These are phyloP conservation scores for Spergularia marina DNA, from an alignment of 148 eudicot genomes.

Conservation along the genomic window DNA sequence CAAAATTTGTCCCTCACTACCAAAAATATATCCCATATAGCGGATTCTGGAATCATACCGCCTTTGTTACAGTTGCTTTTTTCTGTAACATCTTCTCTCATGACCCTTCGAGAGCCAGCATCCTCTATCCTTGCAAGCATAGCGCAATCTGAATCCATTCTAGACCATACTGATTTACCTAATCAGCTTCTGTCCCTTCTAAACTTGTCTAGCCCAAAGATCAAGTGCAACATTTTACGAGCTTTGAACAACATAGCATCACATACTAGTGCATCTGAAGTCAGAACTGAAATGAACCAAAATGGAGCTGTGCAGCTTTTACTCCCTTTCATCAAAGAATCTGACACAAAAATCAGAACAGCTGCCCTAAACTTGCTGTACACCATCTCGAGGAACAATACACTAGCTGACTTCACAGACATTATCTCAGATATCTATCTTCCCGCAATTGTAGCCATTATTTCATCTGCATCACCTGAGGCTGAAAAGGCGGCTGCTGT, in stretches of 20 bases:
- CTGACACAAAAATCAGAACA: constrained; percentile 41
- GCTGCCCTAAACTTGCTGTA: constrained; percentile 52
- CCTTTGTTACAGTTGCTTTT: constrained; percentile 84
- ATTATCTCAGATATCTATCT: constrained; percentile 48
- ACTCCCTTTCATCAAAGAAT: constrained; percentile 55
- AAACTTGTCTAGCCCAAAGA: constrained; percentile 57
- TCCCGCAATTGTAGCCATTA: constrained; percentile 33
- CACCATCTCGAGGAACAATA: constrained; percentile 47
- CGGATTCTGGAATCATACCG: constrained; percentile 56
- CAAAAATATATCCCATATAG: constrained; percentile 49
- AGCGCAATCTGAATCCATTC: constrained; percentile 58
- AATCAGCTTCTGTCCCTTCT: constrained; percentile 79
- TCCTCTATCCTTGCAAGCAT: constrained; percentile 65
- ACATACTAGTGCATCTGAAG: constrained; percentile 46
- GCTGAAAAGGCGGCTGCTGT: constrained; percentile 61
- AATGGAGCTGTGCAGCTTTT: constrained; percentile 64
- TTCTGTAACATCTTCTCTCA: constrained; percentile 82
- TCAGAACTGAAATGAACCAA: constrained; percentile 54
- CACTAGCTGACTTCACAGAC: constrained; percentile 38
- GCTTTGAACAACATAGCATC: constrained; percentile 61
- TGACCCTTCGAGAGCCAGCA: constrained; percentile 88
- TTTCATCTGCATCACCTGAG: constrained; percentile 49
- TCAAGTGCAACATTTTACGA: constrained; percentile 55
- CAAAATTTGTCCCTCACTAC: constrained; percentile 51
- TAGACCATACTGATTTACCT: constrained; percentile 55